Evolutionary conservation across 176 grass and related monocot species (phyloP).

Genomic region (Miscanthus lutarioriparius): DNA sequence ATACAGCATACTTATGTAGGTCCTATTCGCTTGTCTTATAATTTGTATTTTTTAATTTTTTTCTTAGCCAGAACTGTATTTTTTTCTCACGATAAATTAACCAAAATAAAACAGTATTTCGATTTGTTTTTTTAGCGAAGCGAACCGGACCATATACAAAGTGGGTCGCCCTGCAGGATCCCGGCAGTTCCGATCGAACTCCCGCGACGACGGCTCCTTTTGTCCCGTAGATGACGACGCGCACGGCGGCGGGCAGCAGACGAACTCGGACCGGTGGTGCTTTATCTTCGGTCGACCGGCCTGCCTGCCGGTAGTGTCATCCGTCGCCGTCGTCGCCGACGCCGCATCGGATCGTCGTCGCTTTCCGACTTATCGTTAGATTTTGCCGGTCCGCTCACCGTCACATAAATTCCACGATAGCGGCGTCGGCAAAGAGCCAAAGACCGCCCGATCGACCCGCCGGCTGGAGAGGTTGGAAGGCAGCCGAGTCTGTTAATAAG

Average conservation of each 20-base stretch:
- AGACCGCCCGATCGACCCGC: background rate
- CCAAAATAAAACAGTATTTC: no score
- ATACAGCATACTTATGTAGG: background rate
- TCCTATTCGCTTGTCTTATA: no score
- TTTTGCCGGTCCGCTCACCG: background rate
- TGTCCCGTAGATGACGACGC: constrained; percentile 5
- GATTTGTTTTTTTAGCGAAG: no score
- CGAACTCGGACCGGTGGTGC: background rate
- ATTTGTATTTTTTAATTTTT: no score
- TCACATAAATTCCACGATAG: constrained; percentile 27
- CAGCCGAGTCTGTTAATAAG: background rate
- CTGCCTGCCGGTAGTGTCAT: background rate
- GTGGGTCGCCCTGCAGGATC: background rate
- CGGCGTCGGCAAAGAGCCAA: background rate
- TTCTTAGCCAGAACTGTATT: no score
- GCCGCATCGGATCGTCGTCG: background rate
- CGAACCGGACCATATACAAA: no score
- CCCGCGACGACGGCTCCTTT: constrained; percentile 6
- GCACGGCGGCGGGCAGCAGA: background rate
- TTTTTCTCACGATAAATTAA: no score
- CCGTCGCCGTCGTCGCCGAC: background rate
- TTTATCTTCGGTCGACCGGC: background rate
- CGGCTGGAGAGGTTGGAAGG: background rate
- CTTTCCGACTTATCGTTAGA: constrained; percentile 17
- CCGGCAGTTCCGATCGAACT: background rate